Evolutionary conservation across 208 protist genomes (phyloP).

Genomic region (Trypanosoma avium): DNA sequence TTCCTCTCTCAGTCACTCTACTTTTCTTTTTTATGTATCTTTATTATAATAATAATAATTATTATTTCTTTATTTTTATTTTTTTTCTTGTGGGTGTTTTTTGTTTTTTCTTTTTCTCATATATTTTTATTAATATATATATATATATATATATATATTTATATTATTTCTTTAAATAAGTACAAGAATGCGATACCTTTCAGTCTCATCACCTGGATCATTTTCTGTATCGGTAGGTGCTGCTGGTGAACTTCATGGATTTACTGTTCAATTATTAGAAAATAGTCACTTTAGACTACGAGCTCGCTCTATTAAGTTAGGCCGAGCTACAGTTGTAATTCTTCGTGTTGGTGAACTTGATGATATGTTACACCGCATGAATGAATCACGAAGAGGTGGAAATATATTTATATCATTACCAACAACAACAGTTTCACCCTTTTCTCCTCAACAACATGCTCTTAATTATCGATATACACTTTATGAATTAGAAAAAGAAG

Average conservation of each 20-base stretch:
- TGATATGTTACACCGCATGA: conserved; percentile 12
- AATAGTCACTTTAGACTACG: conserved; percentile 10
- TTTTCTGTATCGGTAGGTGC: conserved; percentile 16
- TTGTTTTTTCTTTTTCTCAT: too few species aligned
- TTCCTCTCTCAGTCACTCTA: too few species aligned
- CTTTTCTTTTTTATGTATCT: too few species aligned
- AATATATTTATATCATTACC: not conserved
- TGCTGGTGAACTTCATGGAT: conserved; percentile 18
- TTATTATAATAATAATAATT: too few species aligned
- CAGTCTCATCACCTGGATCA: conserved; percentile 11
- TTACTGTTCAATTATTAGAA: conserved; percentile 21
- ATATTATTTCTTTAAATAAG: too few species aligned
- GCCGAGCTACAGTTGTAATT: conserved; percentile 10
- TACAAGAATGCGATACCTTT: conserved; percentile 20
- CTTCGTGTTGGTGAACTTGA: conserved; percentile 18
- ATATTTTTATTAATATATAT: too few species aligned
- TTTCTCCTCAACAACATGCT: conserved; percentile 11
- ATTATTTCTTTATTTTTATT: too few species aligned
- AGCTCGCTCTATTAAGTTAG: conserved; percentile 5
- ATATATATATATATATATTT: too few species aligned
- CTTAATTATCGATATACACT: conserved; percentile 1
- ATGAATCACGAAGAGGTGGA: not conserved
- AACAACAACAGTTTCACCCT: not conserved
- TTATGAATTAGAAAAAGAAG: not conserved
- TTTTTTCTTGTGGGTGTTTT: too few species aligned